These are phyloP conservation scores for Phialocephala sp. DNA, from an alignment of 2,329 filamentous ascomycete genomes.

Conservation along the genomic window DNA sequence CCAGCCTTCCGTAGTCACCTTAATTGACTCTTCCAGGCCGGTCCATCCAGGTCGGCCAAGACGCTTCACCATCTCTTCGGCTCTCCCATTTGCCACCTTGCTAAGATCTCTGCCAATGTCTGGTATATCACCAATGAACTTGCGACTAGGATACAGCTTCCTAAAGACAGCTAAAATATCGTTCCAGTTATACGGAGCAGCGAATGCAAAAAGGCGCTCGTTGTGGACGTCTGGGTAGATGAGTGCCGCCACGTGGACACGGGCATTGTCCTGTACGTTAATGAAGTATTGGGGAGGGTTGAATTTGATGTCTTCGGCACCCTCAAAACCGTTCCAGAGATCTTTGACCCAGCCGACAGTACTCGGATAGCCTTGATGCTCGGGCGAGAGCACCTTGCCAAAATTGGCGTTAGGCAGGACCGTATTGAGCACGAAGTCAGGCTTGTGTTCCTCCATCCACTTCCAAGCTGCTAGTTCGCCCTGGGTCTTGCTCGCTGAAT, in stretches of 20 bases:
- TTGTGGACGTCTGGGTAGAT: conserved; percentile 35
- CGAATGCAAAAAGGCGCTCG: conserved; percentile 38
- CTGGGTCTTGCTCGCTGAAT: conserved; percentile 48
- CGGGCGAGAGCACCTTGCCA: conserved; percentile 25
- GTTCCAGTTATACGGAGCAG: conserved; percentile 36
- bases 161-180: conserved; percentile 36
- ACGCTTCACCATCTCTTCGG: conserved; percentile 28
- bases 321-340: conserved; percentile 38
- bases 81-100: conserved; percentile 28
- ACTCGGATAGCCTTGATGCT: conserved; percentile 24
- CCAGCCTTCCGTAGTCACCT: no score
- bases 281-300: conserved; percentile 28
- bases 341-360: conserved; percentile 32
- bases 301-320: conserved; percentile 9
- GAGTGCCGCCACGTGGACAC: conserved; percentile 41
- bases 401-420: conserved; percentile 32
- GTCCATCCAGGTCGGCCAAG: conserved; percentile 31
- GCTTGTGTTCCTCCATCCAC: conserved; percentile 44
- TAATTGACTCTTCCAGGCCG: conserved; percentile 31
- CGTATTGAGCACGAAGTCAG: conserved; percentile 38
- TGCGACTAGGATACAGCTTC: conserved; percentile 31
- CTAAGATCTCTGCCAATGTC: conserved; percentile 23
- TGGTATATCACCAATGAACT: conserved; percentile 30
- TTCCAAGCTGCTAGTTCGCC: conserved; percentile 48
- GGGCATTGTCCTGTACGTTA: conserved; percentile 40